Evolutionary conservation across 805 yeast genomes (phyloP).

Genomic region (Ogataea minuta): DNA sequence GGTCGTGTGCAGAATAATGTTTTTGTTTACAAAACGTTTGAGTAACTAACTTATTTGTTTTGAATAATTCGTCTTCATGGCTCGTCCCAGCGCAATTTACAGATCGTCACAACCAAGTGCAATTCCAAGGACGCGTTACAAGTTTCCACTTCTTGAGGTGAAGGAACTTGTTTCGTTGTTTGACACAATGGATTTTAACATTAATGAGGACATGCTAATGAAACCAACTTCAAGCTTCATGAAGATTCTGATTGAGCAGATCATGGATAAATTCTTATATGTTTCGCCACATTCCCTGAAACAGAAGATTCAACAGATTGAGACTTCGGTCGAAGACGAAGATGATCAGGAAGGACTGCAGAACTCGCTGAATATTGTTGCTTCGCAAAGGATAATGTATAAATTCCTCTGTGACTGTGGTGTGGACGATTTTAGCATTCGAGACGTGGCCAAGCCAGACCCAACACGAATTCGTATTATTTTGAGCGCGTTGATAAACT

Average conservation of each 20-base stretch:
- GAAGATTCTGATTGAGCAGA: constrained; percentile 34
- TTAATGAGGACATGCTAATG: constrained; percentile 29
- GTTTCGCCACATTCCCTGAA: constrained; percentile 32
- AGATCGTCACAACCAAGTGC: constrained; percentile 28
- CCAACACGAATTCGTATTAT: constrained; percentile 59
- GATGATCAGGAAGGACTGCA: constrained; percentile 21
- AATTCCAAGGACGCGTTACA: constrained; percentile 27
- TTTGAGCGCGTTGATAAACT: constrained; percentile 80
- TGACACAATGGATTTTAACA: constrained; percentile 30
- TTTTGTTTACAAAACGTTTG: constrained; percentile 6
- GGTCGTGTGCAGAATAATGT: not conserved
- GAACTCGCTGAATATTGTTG: constrained; percentile 49
- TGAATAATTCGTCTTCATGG: constrained; percentile 24
- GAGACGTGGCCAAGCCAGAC: constrained; percentile 81
- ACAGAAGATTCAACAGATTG: constrained; percentile 26
- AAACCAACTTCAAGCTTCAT: constrained; percentile 35
- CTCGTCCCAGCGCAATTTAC: constrained; percentile 37
- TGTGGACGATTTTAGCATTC: constrained; percentile 68
- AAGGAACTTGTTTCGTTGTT: constrained; percentile 29
- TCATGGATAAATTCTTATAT: constrained; percentile 34
- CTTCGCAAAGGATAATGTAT: constrained; percentile 57
- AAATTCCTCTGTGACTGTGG: constrained; percentile 72
- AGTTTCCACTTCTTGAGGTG: constrained; percentile 34
- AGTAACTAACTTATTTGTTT: not conserved
- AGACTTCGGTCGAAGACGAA: constrained; percentile 20